phyloP scores from a whole-genome alignment of 2,329 filamentous ascomycete species.

The Colletotrichum noveboracense region DNA sequence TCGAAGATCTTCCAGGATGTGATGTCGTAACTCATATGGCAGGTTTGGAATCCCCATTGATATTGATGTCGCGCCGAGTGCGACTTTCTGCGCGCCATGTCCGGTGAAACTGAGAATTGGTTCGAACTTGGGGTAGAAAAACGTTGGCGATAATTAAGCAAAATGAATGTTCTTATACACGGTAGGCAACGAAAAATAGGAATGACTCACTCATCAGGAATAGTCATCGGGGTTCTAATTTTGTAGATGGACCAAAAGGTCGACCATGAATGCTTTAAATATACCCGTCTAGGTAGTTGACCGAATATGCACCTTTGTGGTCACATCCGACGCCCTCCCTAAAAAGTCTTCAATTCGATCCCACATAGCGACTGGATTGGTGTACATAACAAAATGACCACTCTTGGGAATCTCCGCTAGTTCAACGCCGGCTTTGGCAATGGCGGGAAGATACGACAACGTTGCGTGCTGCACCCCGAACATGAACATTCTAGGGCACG shows the following conservation, averaged over 20 bases:
- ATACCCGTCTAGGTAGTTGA: not conserved
- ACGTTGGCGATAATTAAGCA: no score
- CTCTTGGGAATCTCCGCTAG: conserved; percentile 25
- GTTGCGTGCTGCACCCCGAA: conserved; percentile 21
- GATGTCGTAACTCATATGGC: not conserved
- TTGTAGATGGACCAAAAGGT: not conserved
- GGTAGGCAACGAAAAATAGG: no score
- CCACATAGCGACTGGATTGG: conserved; percentile 23
- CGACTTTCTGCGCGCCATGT: not conserved
- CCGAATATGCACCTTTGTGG: not conserved
- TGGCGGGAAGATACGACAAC: conserved; percentile 19
- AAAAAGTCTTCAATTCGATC: not conserved
- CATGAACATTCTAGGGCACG: conserved; percentile 25
- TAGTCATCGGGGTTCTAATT: no score
- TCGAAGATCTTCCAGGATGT: not conserved
- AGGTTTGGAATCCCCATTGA: not conserved
- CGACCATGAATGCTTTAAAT: not conserved
- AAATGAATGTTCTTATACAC: no score
- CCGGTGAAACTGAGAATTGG: no score
- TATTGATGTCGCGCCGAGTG: not conserved
- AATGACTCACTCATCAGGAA: no score
- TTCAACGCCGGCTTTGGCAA: conserved; percentile 21
- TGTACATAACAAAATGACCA: conserved; percentile 32
- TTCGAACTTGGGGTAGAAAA: no score
- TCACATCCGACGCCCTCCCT: not conserved